A percentile compares a stretch with the other conserved stretches of the same genome.
Evolutionary conservation across 2,329 filamentous ascomycete genomes (phyloP).

Genomic region (Exophiala dermatitidis): DNA sequence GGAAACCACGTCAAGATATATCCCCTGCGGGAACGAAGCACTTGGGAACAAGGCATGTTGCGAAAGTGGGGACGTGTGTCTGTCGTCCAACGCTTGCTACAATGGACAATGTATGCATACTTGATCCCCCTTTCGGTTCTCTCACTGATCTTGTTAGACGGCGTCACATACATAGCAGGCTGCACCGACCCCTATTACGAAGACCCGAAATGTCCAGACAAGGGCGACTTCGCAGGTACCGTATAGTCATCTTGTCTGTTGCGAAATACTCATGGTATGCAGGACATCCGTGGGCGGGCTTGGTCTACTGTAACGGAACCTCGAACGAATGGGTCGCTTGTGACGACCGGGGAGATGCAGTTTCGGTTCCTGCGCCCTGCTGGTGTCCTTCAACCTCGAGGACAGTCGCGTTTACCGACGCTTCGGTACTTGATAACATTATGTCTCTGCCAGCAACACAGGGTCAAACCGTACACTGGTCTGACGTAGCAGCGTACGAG

Average conservation of each 20-base stretch:
- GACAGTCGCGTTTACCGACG: constrained; percentile 17
- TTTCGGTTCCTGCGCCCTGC: constrained; percentile 17
- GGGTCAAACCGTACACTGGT: constrained; percentile 16
- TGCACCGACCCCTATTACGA: constrained; percentile 25
- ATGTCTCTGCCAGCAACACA: constrained; percentile 15
- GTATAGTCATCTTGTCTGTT: background rate
- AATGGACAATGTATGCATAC: constrained; percentile 19
- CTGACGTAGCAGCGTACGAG: constrained; percentile 10
- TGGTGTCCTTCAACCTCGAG: constrained; percentile 17
- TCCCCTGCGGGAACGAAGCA: constrained; percentile 26
- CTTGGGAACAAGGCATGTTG: constrained; percentile 24
- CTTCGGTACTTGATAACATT: constrained; percentile 14
- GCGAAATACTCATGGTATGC: background rate
- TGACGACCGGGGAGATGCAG: constrained; percentile 13
- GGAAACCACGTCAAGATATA: constrained; percentile 18
- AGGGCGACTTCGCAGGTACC: constrained; percentile 14
- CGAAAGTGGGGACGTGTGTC: constrained; percentile 21
- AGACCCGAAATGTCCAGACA: constrained; percentile 21
- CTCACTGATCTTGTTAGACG: constrained; percentile 12
- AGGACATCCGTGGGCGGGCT: constrained; percentile 22
- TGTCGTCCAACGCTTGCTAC: constrained; percentile 25
- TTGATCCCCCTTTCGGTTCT: background rate
- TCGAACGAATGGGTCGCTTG: constrained; percentile 23
- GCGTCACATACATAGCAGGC: constrained; percentile 26
- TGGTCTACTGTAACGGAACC: constrained; percentile 24